phyloP scores from a whole-genome alignment of 2,329 filamentous ascomycete species.

The Fusarium tricinctum region DNA sequence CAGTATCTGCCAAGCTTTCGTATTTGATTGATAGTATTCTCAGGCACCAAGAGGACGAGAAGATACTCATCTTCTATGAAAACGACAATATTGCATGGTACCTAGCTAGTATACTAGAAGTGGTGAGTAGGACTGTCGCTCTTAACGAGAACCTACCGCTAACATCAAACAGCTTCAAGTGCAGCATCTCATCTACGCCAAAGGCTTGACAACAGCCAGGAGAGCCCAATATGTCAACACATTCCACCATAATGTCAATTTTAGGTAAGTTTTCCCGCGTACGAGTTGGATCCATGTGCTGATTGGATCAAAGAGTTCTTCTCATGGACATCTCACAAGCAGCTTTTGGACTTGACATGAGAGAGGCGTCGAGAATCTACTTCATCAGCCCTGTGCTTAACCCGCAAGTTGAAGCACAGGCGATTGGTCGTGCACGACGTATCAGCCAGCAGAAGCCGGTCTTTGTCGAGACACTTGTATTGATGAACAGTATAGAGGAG shows the following conservation, averaged over 20 bases:
- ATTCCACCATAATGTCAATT: slow-evolving; percentile 78
- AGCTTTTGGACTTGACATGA: slow-evolving; percentile 88
- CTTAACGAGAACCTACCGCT: slow-evolving; percentile 3
- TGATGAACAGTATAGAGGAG: slow-evolving; percentile 86
- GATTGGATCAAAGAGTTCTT: slow-evolving; percentile 70
- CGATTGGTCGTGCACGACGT: slow-evolving; percentile 88
- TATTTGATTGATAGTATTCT: slow-evolving; percentile 84
- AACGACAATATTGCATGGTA: slow-evolving; percentile 89
- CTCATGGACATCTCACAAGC: slow-evolving; percentile 94
- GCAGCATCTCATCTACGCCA: slow-evolving; percentile 76
- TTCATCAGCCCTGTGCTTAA: slow-evolving; percentile 92
- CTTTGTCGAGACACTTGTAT: slow-evolving; percentile 86
- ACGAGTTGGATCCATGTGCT: background rate
- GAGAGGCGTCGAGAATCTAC: slow-evolving; percentile 85
- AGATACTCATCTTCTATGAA: slow-evolving; percentile 94
- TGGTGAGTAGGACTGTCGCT: slow-evolving; percentile 59
- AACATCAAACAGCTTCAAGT: slow-evolving; percentile 63
- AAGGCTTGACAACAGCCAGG: slow-evolving; percentile 67
- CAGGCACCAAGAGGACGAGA: slow-evolving; percentile 77
- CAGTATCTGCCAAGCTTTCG: slow-evolving; percentile 87
- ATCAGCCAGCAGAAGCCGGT: slow-evolving; percentile 87
- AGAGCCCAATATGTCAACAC: slow-evolving; percentile 82
- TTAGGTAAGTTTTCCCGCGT: slow-evolving; percentile 60
- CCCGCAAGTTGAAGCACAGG: slow-evolving; percentile 87
- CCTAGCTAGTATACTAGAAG: slow-evolving; percentile 84